Evolutionary conservation across 2,329 filamentous ascomycete species (phyloP).

Genomic region (Aspergillus phoenicis): DNA sequence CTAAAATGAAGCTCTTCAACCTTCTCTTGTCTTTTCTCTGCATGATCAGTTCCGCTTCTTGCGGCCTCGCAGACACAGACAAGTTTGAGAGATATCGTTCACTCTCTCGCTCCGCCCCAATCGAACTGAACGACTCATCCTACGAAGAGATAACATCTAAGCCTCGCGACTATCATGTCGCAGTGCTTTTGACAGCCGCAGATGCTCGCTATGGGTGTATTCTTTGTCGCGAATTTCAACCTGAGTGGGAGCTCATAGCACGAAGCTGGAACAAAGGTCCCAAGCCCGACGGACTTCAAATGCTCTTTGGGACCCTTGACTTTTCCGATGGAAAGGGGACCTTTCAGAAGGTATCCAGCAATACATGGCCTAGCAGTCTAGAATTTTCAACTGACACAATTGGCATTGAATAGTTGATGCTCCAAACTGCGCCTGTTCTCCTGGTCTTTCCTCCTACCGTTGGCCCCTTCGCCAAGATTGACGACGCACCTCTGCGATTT

Average conservation of each 20-base stretch:
- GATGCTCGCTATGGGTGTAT: conserved; percentile 81
- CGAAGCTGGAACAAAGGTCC: conserved; percentile 88
- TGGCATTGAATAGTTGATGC: conserved; percentile 65
- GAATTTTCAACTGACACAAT: conserved; percentile 17
- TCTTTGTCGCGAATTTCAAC: conserved; percentile 87
- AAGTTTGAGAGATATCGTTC: conserved; percentile 72
- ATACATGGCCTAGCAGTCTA: neutral
- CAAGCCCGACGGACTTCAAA: conserved; percentile 54
- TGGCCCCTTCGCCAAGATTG: conserved; percentile 74
- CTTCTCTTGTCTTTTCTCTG: conserved; percentile 45
- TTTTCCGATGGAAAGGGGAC: conserved; percentile 80
- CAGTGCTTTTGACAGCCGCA: conserved; percentile 82
- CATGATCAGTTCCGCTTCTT: conserved; percentile 30
- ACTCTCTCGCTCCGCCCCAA: conserved; percentile 66
- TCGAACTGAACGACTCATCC: conserved; percentile 75
- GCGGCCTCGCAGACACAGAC: conserved; percentile 62
- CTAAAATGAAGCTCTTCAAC: conserved; percentile 38
- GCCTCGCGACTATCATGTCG: conserved; percentile 81
- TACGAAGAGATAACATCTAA: conserved; percentile 75
- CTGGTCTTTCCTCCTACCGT: conserved; percentile 82
- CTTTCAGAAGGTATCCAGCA: conserved; percentile 76
- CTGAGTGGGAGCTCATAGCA: conserved; percentile 86
- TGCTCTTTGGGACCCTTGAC: conserved; percentile 84
- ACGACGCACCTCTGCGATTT: conserved; percentile 71
- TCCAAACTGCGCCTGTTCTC: conserved; percentile 92